Evolutionary conservation across 1,284 basidiomycete species (phyloP).

Genomic region (Phaffia rhodozyma): DNA sequence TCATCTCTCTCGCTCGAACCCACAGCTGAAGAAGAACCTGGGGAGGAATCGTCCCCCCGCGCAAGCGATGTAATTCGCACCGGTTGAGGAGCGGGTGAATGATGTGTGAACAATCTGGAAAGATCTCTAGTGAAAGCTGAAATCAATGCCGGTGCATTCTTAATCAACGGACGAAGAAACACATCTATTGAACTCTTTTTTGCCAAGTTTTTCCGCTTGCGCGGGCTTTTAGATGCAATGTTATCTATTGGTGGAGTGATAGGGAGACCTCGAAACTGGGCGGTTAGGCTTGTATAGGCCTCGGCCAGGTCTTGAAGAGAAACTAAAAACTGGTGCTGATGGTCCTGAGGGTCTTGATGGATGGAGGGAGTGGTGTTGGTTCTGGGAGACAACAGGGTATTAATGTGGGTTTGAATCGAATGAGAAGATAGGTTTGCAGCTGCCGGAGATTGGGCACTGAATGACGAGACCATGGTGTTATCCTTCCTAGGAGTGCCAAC

Average conservation of each 20-base stretch:
- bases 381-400: not conserved
- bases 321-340: not conserved
- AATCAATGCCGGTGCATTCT: constrained; percentile 9
- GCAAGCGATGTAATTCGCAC: not conserved
- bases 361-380: too few species aligned
- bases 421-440: not conserved
- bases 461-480: not conserved
- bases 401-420: constrained; percentile 1
- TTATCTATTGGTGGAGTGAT: not conserved
- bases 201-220: not conserved
- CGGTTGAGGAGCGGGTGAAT: constrained; percentile 13
- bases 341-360: too few species aligned
- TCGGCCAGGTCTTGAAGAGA: constrained; percentile 10
- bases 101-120: constrained; percentile 6
- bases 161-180: not conserved
- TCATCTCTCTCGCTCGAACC: not conserved
- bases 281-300: constrained; percentile 13
- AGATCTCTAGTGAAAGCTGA: constrained; percentile 20
- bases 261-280: constrained; percentile 6
- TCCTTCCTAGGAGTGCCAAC: too few species aligned
- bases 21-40: constrained; percentile 5
- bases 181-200: not conserved
- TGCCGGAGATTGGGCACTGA: not conserved
- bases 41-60: constrained; percentile 6
- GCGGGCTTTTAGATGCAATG: too few species aligned